phyloP scores from a whole-genome alignment of 176 grass and related monocot genomes.

The Oryza meyeriana region DNA sequence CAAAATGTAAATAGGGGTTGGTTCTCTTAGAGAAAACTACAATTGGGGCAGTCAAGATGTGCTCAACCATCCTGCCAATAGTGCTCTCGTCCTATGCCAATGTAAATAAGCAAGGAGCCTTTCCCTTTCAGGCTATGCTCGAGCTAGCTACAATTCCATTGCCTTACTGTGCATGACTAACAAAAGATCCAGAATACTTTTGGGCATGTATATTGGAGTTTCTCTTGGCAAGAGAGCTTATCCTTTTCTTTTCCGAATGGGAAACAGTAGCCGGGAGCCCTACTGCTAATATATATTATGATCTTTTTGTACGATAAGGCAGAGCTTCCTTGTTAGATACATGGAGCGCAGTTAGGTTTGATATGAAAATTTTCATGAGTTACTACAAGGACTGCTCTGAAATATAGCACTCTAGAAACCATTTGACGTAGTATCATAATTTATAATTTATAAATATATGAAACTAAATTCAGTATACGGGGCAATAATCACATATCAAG shows the following conservation, averaged over 20 bases:
- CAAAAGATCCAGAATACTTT: neutral
- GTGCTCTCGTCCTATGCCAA: neutral
- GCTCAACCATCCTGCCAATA: neutral
- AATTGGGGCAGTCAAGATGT: neutral
- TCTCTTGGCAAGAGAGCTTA: neutral
- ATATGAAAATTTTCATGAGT: neutral
- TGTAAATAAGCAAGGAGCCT: too few relatives aligned
- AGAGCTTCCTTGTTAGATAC: neutral
- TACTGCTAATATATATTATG: slow-evolving; percentile 1
- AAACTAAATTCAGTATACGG: slow-evolving; percentile 14
- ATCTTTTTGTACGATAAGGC: neutral
- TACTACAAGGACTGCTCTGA: neutral
- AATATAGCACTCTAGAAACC: neutral
- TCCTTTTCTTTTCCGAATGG: neutral
- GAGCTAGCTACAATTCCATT: too few relatives aligned
- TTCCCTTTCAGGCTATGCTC: too few relatives aligned
- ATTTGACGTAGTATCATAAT: neutral
- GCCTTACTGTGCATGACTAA: too few relatives aligned
- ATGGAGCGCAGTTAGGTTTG: neutral
- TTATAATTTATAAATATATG: neutral
- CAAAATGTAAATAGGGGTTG: neutral
- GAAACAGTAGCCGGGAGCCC: neutral
- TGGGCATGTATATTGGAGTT: neutral
- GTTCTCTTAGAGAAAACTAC: neutral
- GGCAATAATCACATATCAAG: neutral